Base-by-base conservation (phyloP, 345 rosid species). In the Nephelium lappaceum region DNA sequence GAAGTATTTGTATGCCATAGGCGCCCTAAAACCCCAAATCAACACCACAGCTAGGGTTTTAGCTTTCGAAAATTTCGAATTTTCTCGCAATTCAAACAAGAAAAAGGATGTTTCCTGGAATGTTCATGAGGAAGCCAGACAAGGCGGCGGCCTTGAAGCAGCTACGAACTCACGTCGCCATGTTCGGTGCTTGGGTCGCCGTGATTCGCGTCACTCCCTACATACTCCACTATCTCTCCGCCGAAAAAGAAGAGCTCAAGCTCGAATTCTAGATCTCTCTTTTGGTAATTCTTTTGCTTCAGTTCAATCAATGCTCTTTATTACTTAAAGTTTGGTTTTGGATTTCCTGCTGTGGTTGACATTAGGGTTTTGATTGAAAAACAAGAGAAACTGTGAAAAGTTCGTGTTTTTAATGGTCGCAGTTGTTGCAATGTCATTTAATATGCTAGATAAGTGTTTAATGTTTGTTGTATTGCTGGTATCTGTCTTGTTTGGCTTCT, bases 141-240 rank as follows among this genome's bases (percentile, higher is more conserved):
- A 93, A 93, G 87, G 91, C 85, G 51, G 92, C 63, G 81, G 98
- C 97, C 67, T 83, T 93, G 89, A 95, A 90, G 89, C 88, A 95
- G 93, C 85, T 93, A 8, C 85, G 81, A 80, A 15, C 77, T 1
- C 95, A 95, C 49, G 90, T 57, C 8, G 86, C 87, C 24, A 76
- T 92, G 82, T 95, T 95, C 83, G 89, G 89, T 15, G 82, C 74
- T 43, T 93, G 92, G 94, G 90, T 84, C 68, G 90, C 86, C 6
- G 88, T 79, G 58, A 42, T 92, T 69, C 98, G 98, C 0, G 84
- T 84, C 76, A 80, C 90, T 70, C 98, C 98, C 23, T 95, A 84
- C 86, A 39, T 91, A 73, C 97, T 93, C 78, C 89, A 89, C 55
- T 91, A 81, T 80, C 87, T 95, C 84, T 89, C 85, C 45, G 84